A percentile compares a stretch with the other conserved stretches of the same genome.
These are phyloP conservation scores for Malassezia furfur DNA, from an alignment of 1,284 basidiomycete genomes.

Conservation along the genomic window DNA sequence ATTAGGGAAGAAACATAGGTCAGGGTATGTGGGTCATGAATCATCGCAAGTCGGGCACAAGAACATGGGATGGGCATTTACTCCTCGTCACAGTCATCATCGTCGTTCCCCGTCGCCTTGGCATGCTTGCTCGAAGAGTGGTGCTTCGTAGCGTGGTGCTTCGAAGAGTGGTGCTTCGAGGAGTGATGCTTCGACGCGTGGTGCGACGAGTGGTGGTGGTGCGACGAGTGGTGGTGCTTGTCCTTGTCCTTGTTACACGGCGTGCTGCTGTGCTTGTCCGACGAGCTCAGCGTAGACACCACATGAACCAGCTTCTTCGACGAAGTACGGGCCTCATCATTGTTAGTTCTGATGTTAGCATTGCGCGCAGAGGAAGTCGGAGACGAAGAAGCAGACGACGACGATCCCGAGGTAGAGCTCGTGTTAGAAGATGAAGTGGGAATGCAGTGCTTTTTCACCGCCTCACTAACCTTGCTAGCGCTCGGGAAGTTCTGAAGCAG, in stretches of 20 bases:
- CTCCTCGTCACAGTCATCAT: slow-evolving; percentile 3
- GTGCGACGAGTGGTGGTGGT: not conserved
- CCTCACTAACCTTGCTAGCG: slow-evolving; percentile 11
- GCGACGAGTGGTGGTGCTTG: not conserved
- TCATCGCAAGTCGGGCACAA: not conserved
- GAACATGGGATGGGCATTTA: not conserved
- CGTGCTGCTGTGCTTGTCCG: not conserved
- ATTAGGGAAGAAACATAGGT: not conserved
- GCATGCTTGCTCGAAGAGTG: not conserved
- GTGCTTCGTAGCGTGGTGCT: not conserved
- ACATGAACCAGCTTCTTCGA: not conserved
- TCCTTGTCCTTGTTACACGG: not conserved
- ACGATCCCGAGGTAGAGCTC: slow-evolving; percentile 3
- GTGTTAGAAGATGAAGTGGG: slow-evolving; percentile 13
- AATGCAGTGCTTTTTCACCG: slow-evolving; percentile 11
- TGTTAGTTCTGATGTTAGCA: slow-evolving; percentile 7
- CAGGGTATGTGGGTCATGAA: not conserved
- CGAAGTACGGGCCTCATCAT: not conserved
- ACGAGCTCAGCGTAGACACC: slow-evolving; percentile 3
- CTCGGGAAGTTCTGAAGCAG: slow-evolving; percentile 16
- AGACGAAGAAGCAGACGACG: slow-evolving; percentile 1
- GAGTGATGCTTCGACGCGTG: slow-evolving; percentile 2
- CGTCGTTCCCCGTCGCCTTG: not conserved
- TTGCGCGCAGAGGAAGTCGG: slow-evolving; percentile 7
- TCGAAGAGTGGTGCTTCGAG: not conserved